Percentiles rank a stretch among this genome's conserved stretches.
Evolutionary conservation across 176 grass and related monocot genomes (phyloP).

Genomic region (Oryza glaberrima): DNA sequence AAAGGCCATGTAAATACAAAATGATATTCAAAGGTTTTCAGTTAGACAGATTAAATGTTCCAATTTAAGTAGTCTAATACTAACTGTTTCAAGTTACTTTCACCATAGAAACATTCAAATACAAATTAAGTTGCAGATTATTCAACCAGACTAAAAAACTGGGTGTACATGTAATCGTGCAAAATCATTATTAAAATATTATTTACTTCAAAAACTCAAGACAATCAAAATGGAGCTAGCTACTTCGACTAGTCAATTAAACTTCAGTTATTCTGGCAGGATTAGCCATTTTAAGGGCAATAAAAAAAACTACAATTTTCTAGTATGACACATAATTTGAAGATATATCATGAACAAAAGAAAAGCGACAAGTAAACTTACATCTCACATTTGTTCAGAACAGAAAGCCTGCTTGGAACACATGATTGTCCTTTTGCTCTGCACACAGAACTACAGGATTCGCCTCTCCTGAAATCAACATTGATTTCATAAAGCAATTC

Average conservation of each 20-base stretch:
- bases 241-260: neutral
- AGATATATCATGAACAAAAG: neutral
- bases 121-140: neutral
- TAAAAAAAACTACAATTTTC: neutral
- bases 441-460: constrained; percentile 77
- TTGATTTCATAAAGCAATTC: constrained; percentile 34
- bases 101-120: neutral
- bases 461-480: constrained; percentile 64
- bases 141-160: constrained; percentile 9
- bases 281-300: constrained; percentile 23
- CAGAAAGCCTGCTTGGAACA: constrained; percentile 73
- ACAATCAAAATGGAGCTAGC: constrained; percentile 1
- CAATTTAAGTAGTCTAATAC: neutral
- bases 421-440: constrained; percentile 76
- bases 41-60: neutral
- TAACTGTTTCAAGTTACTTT: neutral
- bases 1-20: neutral
- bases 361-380: constrained; percentile 57
- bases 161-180: neutral
- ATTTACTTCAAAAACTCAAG: neutral
- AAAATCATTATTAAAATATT: neutral
- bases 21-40: neutral
- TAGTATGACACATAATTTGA: constrained; percentile 7
- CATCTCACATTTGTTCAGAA: constrained; percentile 83
- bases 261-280: neutral